Evolutionary conservation across 352 stramenopile species (phyloP).

Genomic region (Phytophthora meadii): DNA sequence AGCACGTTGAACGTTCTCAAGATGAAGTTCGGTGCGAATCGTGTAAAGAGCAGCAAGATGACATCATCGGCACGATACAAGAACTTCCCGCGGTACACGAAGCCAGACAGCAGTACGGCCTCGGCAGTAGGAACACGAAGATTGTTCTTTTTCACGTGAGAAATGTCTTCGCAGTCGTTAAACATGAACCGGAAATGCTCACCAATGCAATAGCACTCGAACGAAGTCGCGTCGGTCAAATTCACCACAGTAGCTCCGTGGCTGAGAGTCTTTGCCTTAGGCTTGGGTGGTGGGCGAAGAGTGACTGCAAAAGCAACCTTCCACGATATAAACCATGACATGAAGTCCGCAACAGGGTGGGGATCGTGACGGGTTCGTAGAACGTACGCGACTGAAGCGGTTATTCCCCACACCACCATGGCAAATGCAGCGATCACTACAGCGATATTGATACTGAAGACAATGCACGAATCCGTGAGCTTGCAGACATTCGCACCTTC

Average conservation of each 20-base stretch:
- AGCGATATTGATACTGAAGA: constrained; percentile 42
- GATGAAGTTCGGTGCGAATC: constrained; percentile 35
- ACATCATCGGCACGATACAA: constrained; percentile 39
- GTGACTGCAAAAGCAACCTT: constrained; percentile 37
- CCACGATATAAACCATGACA: constrained; percentile 33
- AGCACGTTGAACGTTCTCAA: constrained; percentile 48
- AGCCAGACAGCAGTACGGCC: constrained; percentile 36
- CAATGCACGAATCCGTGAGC: constrained; percentile 40
- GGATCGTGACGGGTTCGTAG: constrained; percentile 36
- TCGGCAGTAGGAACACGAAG: constrained; percentile 31
- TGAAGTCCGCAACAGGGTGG: constrained; percentile 21
- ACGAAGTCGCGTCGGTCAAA: constrained; percentile 35
- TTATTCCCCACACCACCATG: constrained; percentile 32
- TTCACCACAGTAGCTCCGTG: constrained; percentile 28
- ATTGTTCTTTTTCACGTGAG: constrained; percentile 35
- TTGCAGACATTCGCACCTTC: constrained; percentile 35
- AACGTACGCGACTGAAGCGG: constrained; percentile 30
- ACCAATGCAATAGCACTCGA: constrained; percentile 44
- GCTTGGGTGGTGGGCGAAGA: constrained; percentile 28
- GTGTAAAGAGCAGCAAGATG: constrained; percentile 40
- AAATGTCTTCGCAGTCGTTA: constrained; percentile 43
- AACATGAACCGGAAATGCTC: constrained; percentile 44
- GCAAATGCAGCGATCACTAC: constrained; percentile 36
- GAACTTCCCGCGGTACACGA: constrained; percentile 39
- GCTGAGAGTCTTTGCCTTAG: constrained; percentile 24